Evolutionary conservation across 2,329 filamentous ascomycete genomes (phyloP), one percentile per base, ranked within the genome.

Genomic region (Apiospora malaysiana): DNA sequence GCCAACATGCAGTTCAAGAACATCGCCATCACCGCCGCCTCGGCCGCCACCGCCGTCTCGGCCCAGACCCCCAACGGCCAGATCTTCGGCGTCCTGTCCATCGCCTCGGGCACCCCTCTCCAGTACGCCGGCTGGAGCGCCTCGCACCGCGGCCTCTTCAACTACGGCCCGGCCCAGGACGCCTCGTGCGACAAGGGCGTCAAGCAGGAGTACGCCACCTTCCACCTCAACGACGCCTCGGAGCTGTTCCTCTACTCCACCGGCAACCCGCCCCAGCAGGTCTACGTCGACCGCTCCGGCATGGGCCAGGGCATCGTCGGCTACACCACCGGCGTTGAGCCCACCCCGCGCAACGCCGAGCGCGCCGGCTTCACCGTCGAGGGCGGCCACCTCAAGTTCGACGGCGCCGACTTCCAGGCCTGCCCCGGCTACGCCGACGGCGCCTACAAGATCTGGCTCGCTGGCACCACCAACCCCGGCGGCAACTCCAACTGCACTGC

Each of bases 211-310:
- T 78, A 76, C 46, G 88, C 87, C 68, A 87, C 84, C 51, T 89
- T 91, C 79, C 80, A 81, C 74, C 79, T 90, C 74, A 69, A 82
- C 51, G 51, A 46, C 40, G 80, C 86, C 65, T 81, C 81, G 66
- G 81, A 81, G 63, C 82, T 89, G 40, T 84, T 78, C 77, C 83
- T 91, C 43, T 89, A 85, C 79, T 83, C 82, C 45, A 73, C 76
- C 37, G 79, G 80, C 27, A 81, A 79, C 63, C 68, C 73, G 45
- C 79, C 80, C 2, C 89, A 90, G 81, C 79, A 85, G 75, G 71
- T 87, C 68, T 90, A 76, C 73, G 85, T 85, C 51, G 88, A 91
- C 78, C 85, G 85, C 63, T 88, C 86, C 65, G 88, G 87, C 76
- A 89, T 89, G 87, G 88, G 86, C 85, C 84, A 56, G 83, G 75